Conservation (phyloP, 306 rosid genomes). For the Cajanus cajan region DNA sequence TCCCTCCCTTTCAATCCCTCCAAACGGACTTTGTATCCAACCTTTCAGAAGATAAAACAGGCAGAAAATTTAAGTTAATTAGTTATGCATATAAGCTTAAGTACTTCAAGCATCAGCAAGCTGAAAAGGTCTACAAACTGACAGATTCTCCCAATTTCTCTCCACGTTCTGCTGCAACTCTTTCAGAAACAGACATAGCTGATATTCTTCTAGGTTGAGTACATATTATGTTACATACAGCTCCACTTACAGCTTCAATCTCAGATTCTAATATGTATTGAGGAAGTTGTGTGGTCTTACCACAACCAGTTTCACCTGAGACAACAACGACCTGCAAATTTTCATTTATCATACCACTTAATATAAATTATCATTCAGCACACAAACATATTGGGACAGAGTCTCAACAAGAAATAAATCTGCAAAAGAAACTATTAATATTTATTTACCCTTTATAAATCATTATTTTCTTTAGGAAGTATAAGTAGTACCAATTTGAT, state of each 20-base stretch:
- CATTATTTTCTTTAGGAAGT: conserved; percentile 7
- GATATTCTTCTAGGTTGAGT: conserved; percentile 99
- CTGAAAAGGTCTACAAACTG: conserved; percentile 45
- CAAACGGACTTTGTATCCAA: conserved; percentile 94
- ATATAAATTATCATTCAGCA: conserved; percentile 27
- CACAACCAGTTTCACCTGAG: conserved; percentile 99
- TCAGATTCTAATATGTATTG: conserved; percentile 93
- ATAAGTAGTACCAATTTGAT: background rate
- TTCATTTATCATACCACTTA: conserved; percentile 25
- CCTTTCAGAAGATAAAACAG: conserved; percentile 47
- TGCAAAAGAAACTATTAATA: conserved; percentile 20
- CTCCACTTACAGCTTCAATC: conserved; percentile 76
- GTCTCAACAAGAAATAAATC: conserved; percentile 21
- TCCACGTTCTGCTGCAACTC: conserved; percentile 96
- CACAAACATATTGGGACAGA: conserved; percentile 27
- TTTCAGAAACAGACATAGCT: conserved; percentile 97
- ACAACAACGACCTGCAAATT: conserved; percentile 68
- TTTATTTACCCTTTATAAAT: conserved; percentile 13
- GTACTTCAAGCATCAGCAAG: conserved; percentile 25
- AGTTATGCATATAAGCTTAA: conserved; percentile 8
- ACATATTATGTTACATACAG: conserved; percentile 80
- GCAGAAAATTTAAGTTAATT: conserved; percentile 14
- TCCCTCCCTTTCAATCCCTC: conserved; percentile 97
- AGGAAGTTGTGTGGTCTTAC: conserved; percentile 98
- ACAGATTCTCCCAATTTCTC: conserved; percentile 97